These are phyloP conservation scores for Suillus weaverae DNA, from an alignment of 768 basidiomycete species.

Conservation along the genomic window DNA sequence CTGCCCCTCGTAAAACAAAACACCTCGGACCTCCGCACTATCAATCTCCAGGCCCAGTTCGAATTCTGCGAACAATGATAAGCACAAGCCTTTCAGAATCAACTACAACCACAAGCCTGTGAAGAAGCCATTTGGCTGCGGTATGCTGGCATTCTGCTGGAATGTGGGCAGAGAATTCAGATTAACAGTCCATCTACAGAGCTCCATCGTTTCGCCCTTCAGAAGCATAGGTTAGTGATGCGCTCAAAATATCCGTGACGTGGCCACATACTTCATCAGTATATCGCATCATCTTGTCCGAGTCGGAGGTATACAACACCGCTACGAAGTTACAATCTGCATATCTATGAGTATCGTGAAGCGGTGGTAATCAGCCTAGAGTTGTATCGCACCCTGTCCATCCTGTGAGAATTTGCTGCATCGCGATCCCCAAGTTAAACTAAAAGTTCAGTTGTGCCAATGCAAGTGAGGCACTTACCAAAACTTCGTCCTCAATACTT, in stretches of 20 bases:
- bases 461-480: slow-evolving; percentile 47
- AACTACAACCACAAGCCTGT: slow-evolving; percentile 52
- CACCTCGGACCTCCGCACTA: slow-evolving; percentile 84
- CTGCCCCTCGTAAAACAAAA: slow-evolving; percentile 68
- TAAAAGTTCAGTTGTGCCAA: slow-evolving; percentile 7
- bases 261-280: slow-evolving; percentile 62
- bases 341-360: slow-evolving; percentile 12
- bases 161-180: slow-evolving; percentile 76
- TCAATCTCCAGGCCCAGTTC: slow-evolving; percentile 83
- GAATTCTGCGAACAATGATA: slow-evolving; percentile 53
- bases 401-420: slow-evolving; percentile 71
- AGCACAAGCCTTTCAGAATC: slow-evolving; percentile 1
- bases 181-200: slow-evolving; percentile 89
- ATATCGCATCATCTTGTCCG: slow-evolving; percentile 77
- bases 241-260: slow-evolving; percentile 14
- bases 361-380: slow-evolving; percentile 8
- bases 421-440: slow-evolving; percentile 5
- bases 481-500: slow-evolving; percentile 79
- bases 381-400: slow-evolving; percentile 41
- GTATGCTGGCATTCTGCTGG: slow-evolving; percentile 63
- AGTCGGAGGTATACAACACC: slow-evolving; percentile 76
- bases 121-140: slow-evolving; percentile 68
- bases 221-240: slow-evolving; percentile 24
- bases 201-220: slow-evolving; percentile 66
- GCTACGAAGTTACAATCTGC: slow-evolving; percentile 79